phyloP scores from a whole-genome alignment of 176 grass and related monocot genomes.

The maize (Zea mays) region DNA sequence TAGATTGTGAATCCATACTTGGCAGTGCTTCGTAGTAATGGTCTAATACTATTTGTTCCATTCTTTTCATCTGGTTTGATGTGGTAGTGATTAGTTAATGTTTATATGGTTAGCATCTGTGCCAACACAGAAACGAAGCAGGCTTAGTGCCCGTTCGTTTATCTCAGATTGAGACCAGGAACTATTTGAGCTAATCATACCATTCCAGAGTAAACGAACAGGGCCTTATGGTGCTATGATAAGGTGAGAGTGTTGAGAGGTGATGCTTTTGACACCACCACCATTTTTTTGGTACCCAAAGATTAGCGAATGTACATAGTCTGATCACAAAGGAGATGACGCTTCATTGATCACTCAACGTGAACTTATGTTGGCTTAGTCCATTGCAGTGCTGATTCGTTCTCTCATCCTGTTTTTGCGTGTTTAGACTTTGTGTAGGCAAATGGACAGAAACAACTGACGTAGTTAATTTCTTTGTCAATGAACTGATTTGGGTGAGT shows the following conservation, averaged over 20 bases:
- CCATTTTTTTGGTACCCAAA: neutral
- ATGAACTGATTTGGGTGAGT: neutral
- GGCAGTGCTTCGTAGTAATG: constrained; percentile 31
- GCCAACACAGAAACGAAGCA: neutral
- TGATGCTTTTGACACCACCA: neutral
- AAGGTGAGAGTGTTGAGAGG: neutral
- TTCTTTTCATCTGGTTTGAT: constrained; percentile 27
- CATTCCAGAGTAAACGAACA: no score
- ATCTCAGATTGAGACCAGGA: no score
- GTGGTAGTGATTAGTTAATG: constrained; percentile 1
- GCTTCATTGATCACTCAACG: neutral
- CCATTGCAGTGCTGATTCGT: neutral
- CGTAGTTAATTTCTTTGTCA: neutral
- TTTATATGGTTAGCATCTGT: constrained; percentile 16
- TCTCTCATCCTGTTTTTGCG: neutral
- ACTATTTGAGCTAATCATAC: no score
- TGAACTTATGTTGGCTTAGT: neutral
- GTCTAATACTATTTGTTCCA: constrained; percentile 43
- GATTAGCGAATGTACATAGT: neutral
- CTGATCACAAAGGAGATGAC: neutral
- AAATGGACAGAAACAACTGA: neutral
- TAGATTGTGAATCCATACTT: constrained; percentile 58
- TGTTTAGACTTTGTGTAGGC: neutral
- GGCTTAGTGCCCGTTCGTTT: no score
- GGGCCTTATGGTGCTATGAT: no score